These are phyloP conservation scores for Rubroboletus satanas DNA, from an alignment of 768 basidiomycete genomes.

Conservation along the genomic window DNA sequence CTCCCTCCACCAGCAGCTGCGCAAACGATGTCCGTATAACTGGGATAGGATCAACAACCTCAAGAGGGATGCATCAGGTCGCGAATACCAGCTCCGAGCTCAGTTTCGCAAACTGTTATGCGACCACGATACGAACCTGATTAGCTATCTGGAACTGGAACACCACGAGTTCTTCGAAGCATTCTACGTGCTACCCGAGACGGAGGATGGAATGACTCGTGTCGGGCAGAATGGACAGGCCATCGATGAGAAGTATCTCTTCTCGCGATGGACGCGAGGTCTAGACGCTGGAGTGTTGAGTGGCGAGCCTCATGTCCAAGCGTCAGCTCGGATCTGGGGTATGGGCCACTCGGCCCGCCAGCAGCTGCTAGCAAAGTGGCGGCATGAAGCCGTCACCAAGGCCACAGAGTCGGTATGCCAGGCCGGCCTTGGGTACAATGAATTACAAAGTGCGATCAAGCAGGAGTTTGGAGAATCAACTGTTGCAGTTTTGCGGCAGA, in stretches of 20 bases:
- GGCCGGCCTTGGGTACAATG: constrained; percentile 36
- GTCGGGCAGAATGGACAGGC: constrained; percentile 42
- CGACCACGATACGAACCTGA: constrained; percentile 27
- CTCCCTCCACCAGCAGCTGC: constrained; percentile 29
- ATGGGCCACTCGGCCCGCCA: constrained; percentile 31
- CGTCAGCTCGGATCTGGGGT: constrained; percentile 36
- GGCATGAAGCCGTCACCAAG: constrained; percentile 31
- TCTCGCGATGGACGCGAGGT: constrained; percentile 47
- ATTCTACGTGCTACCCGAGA: constrained; percentile 36
- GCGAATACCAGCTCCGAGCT: constrained; percentile 26
- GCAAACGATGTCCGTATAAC: neutral
- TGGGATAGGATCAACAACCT: constrained; percentile 16
- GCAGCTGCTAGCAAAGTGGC: constrained; percentile 33
- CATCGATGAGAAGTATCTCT: constrained; percentile 38
- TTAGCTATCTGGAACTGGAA: constrained; percentile 46
- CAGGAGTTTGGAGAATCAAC: constrained; percentile 34
- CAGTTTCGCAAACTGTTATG: constrained; percentile 11
- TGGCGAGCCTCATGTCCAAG: constrained; percentile 21
- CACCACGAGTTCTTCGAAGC: constrained; percentile 41
- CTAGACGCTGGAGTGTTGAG: constrained; percentile 42
- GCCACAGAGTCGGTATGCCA: constrained; percentile 30
- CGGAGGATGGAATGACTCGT: constrained; percentile 40
- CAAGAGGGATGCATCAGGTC: constrained; percentile 33
- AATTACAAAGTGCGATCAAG: constrained; percentile 29
- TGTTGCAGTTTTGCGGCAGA: constrained; percentile 34